Percentiles rank a stretch among this genome's conserved stretches.
Conservation (phyloP, 225 moss, liverwort and hornwort species). For the Sphagnum tenellum region DNA sequence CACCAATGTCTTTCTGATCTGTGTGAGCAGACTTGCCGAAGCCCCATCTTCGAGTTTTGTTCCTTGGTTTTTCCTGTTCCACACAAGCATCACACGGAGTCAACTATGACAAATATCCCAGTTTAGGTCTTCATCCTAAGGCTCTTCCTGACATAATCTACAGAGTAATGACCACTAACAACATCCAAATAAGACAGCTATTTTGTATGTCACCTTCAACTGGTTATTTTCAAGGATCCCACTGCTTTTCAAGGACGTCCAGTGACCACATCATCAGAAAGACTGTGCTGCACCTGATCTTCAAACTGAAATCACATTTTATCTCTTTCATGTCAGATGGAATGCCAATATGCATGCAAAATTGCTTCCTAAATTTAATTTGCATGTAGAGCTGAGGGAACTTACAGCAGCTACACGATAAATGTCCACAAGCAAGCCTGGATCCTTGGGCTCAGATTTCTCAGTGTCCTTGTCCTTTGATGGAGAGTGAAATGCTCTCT, state of each 20-base stretch:
- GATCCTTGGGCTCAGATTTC: constrained; percentile 32
- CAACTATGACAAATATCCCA: neutral
- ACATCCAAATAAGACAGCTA: too few species aligned
- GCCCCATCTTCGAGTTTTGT: constrained; percentile 77
- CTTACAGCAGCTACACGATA: constrained; percentile 29
- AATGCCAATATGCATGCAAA: neutral
- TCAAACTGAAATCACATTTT: neutral
- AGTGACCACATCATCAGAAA: neutral
- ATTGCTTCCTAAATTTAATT: neutral
- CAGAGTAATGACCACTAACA: too few species aligned
- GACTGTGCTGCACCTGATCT: neutral
- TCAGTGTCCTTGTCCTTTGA: constrained; percentile 54
- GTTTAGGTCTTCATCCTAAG: neutral
- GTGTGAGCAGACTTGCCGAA: constrained; percentile 62
- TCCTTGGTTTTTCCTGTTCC: constrained; percentile 52
- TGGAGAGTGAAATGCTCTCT: constrained; percentile 88
- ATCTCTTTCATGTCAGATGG: neutral
- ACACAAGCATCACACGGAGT: constrained; percentile 5
- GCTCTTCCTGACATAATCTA: too few species aligned
- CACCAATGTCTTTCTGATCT: constrained; percentile 29
- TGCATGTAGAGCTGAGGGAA: neutral
- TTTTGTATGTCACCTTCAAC: too few species aligned
- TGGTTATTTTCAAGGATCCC: too few species aligned
- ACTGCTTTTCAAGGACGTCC: too few species aligned
- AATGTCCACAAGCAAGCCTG: constrained; percentile 40